A percentile compares a stretch with the other conserved stretches of the same genome.
phyloP scores from a whole-genome alignment of 1,284 basidiomycete species.

The Vanrija sp. region DNA sequence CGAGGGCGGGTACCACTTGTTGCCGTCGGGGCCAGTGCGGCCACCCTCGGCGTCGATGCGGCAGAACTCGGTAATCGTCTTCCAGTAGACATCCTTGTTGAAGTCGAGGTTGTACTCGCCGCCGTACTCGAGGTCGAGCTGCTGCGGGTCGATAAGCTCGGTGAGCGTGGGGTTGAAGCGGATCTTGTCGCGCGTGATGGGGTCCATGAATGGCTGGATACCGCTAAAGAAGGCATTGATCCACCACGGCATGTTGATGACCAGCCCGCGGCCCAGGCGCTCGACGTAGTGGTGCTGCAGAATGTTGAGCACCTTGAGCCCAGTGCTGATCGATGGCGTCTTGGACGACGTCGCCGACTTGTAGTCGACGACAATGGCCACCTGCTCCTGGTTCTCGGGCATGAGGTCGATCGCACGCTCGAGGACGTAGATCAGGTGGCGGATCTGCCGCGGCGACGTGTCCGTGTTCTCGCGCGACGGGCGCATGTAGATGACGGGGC shows the following conservation, averaged over 20 bases:
- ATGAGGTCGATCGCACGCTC: constrained; percentile 81
- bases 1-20: constrained; percentile 33
- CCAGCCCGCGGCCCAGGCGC: constrained; percentile 71
- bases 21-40: constrained; percentile 38
- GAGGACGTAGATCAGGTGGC: constrained; percentile 75
- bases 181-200: constrained; percentile 87
- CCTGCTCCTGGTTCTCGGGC: constrained; percentile 73
- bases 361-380: constrained; percentile 79
- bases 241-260: constrained; percentile 74
- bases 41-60: constrained; percentile 38
- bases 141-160: constrained; percentile 68
- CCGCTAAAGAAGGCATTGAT: constrained; percentile 83
- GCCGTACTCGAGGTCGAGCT: constrained; percentile 78
- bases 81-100: constrained; percentile 72
- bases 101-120: constrained; percentile 74
- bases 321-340: constrained; percentile 73
- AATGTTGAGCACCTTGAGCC: constrained; percentile 72
- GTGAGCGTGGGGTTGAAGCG: constrained; percentile 78
- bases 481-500: constrained; percentile 78
- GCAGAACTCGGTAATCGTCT: constrained; percentile 60
- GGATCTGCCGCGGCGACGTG: constrained; percentile 66
- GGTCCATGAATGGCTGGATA: constrained; percentile 82
- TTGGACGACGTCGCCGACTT: constrained; percentile 71
- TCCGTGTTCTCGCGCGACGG: constrained; percentile 78
- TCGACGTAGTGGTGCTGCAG: constrained; percentile 89